These are phyloP conservation scores for Gossypium trilobum DNA, from an alignment of 441 rosid species.

Conservation along the genomic window DNA sequence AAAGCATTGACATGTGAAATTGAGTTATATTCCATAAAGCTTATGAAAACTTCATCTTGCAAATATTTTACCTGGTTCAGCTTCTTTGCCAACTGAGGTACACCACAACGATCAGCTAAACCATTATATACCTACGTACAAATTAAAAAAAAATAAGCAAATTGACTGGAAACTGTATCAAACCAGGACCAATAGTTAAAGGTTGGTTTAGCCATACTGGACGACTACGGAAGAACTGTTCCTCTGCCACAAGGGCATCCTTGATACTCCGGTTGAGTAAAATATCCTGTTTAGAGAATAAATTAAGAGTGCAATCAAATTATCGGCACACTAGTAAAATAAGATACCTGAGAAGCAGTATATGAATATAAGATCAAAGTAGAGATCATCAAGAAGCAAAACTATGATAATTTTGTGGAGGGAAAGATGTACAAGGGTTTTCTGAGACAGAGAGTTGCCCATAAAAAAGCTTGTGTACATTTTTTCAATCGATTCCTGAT, in stretches of 20 bases:
- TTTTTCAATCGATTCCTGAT: neutral
- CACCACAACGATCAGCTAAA: slow-evolving; percentile 76
- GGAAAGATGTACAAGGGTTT: slow-evolving; percentile 1
- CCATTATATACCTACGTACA: slow-evolving; percentile 57
- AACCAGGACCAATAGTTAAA: slow-evolving; percentile 3
- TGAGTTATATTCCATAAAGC: neutral
- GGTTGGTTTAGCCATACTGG: slow-evolving; percentile 51
- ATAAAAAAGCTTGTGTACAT: neutral
- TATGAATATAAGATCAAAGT: neutral
- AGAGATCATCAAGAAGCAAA: neutral
- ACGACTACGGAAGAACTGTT: slow-evolving; percentile 81
- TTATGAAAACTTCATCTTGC: neutral
- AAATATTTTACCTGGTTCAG: slow-evolving; percentile 56
- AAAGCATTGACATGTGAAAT: neutral
- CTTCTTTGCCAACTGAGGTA: slow-evolving; percentile 85
- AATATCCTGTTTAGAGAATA: slow-evolving; percentile 47
- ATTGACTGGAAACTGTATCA: neutral
- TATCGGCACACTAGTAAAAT: neutral
- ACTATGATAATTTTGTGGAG: neutral
- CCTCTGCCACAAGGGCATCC: slow-evolving; percentile 86
- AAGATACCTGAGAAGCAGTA: neutral
- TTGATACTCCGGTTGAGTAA: slow-evolving; percentile 66
- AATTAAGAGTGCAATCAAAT: slow-evolving; percentile 4
- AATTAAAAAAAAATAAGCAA: neutral
- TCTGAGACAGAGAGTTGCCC: neutral